These are phyloP conservation scores for Fusarium sp. DNA, from an alignment of 2,329 filamentous ascomycete genomes.

Conservation along the genomic window DNA sequence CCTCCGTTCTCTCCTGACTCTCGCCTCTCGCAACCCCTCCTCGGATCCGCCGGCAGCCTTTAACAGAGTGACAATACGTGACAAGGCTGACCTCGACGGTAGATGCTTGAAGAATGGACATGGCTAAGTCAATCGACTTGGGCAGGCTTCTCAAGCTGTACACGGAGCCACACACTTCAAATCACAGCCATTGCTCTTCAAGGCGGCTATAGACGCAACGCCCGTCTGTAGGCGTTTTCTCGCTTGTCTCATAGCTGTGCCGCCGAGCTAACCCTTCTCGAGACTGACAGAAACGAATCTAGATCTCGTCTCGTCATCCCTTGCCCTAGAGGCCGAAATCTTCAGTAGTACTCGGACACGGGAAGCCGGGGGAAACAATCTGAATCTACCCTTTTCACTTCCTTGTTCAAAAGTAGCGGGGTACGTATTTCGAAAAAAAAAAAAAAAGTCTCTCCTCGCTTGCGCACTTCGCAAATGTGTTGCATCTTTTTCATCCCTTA, in stretches of 20 bases:
- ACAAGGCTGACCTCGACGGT: neutral
- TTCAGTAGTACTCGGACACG: neutral
- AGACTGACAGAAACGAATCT: neutral
- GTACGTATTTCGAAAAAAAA: neutral
- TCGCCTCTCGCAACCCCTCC: neutral
- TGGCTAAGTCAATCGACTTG: neutral
- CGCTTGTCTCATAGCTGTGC: neutral
- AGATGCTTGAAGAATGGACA: neutral
- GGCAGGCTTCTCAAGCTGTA: neutral
- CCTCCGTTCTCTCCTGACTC: neutral
- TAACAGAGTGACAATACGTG: neutral
- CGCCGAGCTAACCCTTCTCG: neutral
- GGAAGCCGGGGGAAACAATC: neutral
- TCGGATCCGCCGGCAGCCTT: neutral
- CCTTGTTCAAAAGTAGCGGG: neutral
- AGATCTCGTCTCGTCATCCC: neutral
- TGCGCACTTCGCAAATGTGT: neutral
- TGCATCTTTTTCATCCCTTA: neutral
- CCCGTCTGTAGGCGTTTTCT: neutral
- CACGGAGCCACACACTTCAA: neutral
- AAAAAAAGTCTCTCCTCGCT: neutral
- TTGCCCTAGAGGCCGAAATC: neutral
- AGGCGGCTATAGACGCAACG: neutral
- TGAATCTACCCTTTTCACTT: neutral
- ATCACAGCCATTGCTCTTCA: neutral